phyloP scores from a whole-genome alignment of 73 alveolate genomes.

The Tetrahymena malaccensis region DNA sequence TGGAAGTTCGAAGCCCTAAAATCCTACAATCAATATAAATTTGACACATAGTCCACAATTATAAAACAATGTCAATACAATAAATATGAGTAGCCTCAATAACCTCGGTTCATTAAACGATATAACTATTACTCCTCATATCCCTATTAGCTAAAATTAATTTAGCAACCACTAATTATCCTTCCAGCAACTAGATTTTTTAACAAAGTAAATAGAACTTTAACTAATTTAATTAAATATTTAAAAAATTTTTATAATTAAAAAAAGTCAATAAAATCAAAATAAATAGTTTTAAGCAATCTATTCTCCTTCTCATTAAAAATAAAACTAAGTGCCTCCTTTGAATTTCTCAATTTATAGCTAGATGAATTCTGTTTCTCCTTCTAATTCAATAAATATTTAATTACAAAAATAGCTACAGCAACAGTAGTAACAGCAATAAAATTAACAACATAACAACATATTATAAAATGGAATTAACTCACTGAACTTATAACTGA shows the following conservation, averaged over 20 bases:
- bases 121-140: neutral
- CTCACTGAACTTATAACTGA: neutral
- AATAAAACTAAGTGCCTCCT: neutral
- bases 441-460: neutral
- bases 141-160: neutral
- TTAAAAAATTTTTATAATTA: neutral
- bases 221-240: neutral
- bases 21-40: neutral
- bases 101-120: neutral
- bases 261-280: neutral
- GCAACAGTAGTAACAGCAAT: neutral
- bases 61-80: neutral
- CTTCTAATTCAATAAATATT: neutral
- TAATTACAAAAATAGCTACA: neutral
- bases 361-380: neutral
- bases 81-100: neutral
- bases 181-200: neutral
- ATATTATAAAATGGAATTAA: neutral
- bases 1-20: neutral
- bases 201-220: neutral
- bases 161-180: neutral
- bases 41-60: neutral
- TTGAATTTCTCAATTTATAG: neutral
- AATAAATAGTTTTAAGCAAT: neutral
- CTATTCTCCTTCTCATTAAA: neutral